These are phyloP conservation scores for Ustulina deusta DNA, from an alignment of 2,329 filamentous ascomycete genomes.

Conservation along the genomic window DNA sequence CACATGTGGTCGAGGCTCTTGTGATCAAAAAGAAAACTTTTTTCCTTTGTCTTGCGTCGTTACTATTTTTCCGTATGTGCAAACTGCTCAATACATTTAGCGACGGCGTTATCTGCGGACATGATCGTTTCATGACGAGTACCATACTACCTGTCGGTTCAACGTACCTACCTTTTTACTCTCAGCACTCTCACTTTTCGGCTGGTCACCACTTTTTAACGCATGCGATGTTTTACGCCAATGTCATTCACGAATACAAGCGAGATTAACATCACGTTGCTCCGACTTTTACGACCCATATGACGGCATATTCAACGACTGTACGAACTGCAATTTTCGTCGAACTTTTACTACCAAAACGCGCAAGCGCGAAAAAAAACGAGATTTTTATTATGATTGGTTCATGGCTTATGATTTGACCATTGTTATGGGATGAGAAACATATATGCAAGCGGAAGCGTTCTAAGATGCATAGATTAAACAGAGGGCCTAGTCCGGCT, in stretches of 20 bases:
- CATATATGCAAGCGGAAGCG: conserved; percentile 44
- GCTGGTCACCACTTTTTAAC: conserved; percentile 50
- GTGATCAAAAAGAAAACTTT: conserved; percentile 35
- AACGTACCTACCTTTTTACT: conserved; percentile 46
- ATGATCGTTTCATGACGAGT: conserved; percentile 54
- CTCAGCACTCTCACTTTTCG: conserved; percentile 43
- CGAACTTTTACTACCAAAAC: conserved; percentile 44
- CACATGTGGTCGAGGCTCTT: conserved; percentile 29
- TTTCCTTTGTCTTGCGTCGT: conserved; percentile 50
- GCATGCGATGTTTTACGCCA: conserved; percentile 50
- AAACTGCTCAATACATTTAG: conserved; percentile 56
- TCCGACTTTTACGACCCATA: conserved; percentile 51
- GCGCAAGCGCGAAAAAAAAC: conserved; percentile 51
- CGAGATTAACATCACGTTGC: conserved; percentile 46
- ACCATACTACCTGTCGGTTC: conserved; percentile 45
- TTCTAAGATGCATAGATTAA: conserved; percentile 48
- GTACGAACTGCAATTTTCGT: conserved; percentile 51
- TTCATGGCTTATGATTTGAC: conserved; percentile 49
- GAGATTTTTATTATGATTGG: conserved; percentile 41
- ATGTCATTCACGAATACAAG: conserved; percentile 44
- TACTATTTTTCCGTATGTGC: conserved; percentile 49
- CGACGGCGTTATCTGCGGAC: conserved; percentile 58
- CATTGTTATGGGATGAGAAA: conserved; percentile 44
- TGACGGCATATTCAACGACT: conserved; percentile 52
- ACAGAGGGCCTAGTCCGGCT: conserved; percentile 36